Base-by-base conservation (phyloP, 805 yeast species). In the Candida ulmi region DNA sequence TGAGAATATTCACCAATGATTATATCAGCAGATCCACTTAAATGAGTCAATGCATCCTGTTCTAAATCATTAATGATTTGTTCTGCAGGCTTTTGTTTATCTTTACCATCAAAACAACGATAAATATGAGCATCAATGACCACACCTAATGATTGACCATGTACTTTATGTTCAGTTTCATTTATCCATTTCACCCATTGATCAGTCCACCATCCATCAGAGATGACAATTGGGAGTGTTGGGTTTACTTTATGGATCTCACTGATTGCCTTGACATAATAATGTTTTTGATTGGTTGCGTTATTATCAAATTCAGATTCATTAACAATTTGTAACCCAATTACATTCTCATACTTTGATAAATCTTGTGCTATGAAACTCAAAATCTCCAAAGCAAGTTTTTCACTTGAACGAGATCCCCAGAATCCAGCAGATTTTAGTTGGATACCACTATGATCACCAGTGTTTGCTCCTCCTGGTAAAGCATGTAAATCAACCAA, bases 201-300 rank as follows among this genome's bases (percentile, higher is more conserved):
- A 47, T 74, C 74, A 5, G 93, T 74, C 80, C 88, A 82, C 98
- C 98, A 93, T 3, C 95, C 95, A 57, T 91, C 98, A 2, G 96
- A 86, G 27, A 91, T 83, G 15, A 84, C 65, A 6, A 91, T 67
- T 0, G 96, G 96, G 26, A 88, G 61, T 2, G 60, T 60, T 1
- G 58, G 35, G 54, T 86, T 83, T 13, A 68, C 65, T 17, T 60
- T 56, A 24, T 91, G 68, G 32, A 91, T 80, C 30, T 71, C 69
- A 26, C 68, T 65, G 28, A 78, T 65, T 0, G 95, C 95, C 16
- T 74, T 71, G 9, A 69, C 52, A 56, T 90, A 90, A 60, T 81
- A 91, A 4, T 59, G 53, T 45, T 71, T 66, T 52, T 81, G 87
- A 18, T 63, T 63, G 27, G 58, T 60, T 9, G 75, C 76, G 11